These are phyloP conservation scores for Agapanthus africanus DNA, from an alignment of 106 monocot genomes.

Conservation along the genomic window DNA sequence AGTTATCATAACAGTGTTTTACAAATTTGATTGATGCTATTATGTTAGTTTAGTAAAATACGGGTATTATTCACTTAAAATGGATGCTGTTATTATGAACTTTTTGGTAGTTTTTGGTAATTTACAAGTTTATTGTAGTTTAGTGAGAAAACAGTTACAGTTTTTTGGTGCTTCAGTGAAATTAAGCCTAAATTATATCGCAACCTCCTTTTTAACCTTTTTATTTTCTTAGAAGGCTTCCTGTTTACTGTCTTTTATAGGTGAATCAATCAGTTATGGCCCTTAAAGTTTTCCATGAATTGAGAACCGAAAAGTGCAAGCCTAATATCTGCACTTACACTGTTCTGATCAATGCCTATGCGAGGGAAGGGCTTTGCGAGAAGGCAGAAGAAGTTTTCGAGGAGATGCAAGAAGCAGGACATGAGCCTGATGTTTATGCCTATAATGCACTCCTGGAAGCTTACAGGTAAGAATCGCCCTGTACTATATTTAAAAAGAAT, in stretches of 20 bases:
- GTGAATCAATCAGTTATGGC: conserved; percentile 63
- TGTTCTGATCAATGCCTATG: conserved; percentile 89
- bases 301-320: conserved; percentile 64
- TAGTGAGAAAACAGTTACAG: too few relatives aligned
- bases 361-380: conserved; percentile 76
- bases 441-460: conserved; percentile 98
- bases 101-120: too few relatives aligned
- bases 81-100: too few relatives aligned
- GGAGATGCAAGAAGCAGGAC: conserved; percentile 66
- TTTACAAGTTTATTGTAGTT: too few relatives aligned
- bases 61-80: too few relatives aligned
- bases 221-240: conserved; percentile 1
- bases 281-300: conserved; percentile 67
- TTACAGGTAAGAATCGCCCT: conserved; percentile 56
- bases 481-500: too few relatives aligned
- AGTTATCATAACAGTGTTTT: too few relatives aligned
- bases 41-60: too few relatives aligned
- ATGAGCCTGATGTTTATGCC: conserved; percentile 85
- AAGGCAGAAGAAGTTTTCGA: conserved; percentile 92
- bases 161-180: too few relatives aligned
- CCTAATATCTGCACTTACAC: conserved; percentile 90
- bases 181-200: neutral
- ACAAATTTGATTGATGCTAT: too few relatives aligned
- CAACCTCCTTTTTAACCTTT: neutral
- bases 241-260: conserved; percentile 20